These are phyloP conservation scores for Ricinus communis DNA, from an alignment of 345 rosid species.

Conservation along the genomic window DNA sequence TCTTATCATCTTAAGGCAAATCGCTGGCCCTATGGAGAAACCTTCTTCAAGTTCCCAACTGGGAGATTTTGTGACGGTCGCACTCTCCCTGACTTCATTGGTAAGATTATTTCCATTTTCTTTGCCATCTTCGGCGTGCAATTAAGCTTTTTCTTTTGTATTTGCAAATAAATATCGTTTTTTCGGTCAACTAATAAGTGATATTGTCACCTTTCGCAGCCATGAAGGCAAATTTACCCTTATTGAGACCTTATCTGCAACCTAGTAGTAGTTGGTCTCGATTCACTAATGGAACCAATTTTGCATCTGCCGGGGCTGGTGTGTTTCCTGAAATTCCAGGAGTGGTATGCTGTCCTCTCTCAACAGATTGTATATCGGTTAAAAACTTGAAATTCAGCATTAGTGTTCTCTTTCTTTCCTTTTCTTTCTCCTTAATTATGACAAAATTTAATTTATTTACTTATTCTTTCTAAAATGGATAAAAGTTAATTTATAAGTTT, in stretches of 20 bases:
- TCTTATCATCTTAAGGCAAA: background rate
- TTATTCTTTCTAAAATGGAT: too few species aligned
- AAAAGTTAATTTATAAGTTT: too few species aligned
- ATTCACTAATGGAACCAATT: background rate
- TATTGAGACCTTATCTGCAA: background rate
- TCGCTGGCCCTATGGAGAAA: constrained; percentile 1
- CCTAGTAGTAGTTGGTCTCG: background rate
- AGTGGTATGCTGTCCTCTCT: background rate
- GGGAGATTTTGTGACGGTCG: constrained; percentile 3
- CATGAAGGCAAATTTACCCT: background rate
- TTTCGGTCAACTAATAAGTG: background rate
- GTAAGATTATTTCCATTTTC: background rate
- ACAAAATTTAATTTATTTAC: too few species aligned
- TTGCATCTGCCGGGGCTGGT: constrained; percentile 1
- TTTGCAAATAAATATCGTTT: background rate
- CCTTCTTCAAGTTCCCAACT: background rate
- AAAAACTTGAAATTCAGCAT: too few species aligned
- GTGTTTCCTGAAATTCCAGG: background rate
- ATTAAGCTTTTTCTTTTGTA: background rate
- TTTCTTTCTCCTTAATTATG: too few species aligned
- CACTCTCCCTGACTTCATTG: background rate
- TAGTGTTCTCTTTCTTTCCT: too few species aligned
- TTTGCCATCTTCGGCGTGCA: too few species aligned
- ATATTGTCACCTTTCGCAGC: background rate
- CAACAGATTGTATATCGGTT: too few species aligned